Percentiles rank a stretch among this genome's conserved stretches.
Conservation (phyloP, 2,329 filamentous ascomycete genomes). For the Chrysosporium queenslandicum region DNA sequence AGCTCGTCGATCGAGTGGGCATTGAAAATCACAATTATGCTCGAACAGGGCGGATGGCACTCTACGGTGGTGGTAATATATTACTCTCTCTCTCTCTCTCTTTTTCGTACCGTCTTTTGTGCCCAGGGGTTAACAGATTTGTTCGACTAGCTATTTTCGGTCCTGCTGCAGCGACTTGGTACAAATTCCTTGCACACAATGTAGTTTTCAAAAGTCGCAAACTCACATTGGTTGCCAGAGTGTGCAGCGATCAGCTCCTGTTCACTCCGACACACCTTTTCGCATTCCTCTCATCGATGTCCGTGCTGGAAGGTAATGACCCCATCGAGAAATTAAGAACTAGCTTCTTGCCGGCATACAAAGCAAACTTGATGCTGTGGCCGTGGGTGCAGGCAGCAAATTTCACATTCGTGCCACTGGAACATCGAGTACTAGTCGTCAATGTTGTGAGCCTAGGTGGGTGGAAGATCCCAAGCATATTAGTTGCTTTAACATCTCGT, state of each 20-base stretch:
- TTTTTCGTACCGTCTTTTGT: neutral
- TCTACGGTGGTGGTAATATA: slow-evolving; percentile 40
- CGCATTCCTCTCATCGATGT: slow-evolving; percentile 75
- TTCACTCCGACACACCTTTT: slow-evolving; percentile 79
- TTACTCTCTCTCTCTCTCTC: neutral
- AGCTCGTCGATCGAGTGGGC: slow-evolving; percentile 74
- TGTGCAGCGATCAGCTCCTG: slow-evolving; percentile 66
- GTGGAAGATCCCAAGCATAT: slow-evolving; percentile 23
- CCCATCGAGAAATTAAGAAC: slow-evolving; percentile 60
- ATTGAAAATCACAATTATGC: slow-evolving; percentile 60
- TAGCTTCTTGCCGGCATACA: slow-evolving; percentile 61
- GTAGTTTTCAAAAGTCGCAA: slow-evolving; percentile 57
- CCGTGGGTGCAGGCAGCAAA: slow-evolving; percentile 74
- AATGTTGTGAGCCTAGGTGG: slow-evolving; percentile 65
- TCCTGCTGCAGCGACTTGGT: slow-evolving; percentile 80
- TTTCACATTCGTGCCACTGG: slow-evolving; percentile 75
- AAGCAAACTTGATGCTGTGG: slow-evolving; percentile 83
- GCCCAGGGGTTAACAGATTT: neutral
- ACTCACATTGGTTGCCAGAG: slow-evolving; percentile 64
- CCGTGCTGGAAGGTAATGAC: slow-evolving; percentile 61
- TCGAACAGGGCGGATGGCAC: slow-evolving; percentile 40
- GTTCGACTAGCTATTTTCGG: slow-evolving; percentile 62
- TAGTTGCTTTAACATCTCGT: too few species aligned
- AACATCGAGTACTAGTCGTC: slow-evolving; percentile 75
- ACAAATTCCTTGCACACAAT: slow-evolving; percentile 61